phyloP scores from a whole-genome alignment of 1,284 basidiomycete genomes.

The Cryptococcus sp. region DNA sequence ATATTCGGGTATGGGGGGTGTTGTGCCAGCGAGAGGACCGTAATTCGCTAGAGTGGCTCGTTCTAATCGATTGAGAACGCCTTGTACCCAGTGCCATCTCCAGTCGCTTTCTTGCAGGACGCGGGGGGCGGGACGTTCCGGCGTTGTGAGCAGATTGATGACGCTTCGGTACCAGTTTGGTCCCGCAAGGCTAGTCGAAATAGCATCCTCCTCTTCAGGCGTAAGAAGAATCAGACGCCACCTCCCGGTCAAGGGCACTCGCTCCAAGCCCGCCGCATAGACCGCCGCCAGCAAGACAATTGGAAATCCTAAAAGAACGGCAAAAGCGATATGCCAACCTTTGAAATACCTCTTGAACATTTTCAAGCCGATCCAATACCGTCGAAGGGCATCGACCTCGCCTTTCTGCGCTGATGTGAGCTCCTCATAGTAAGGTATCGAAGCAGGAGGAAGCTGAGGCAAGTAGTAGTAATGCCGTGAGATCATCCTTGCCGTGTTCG shows the following conservation, averaged over 20 bases:
- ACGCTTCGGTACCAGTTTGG: slow-evolving; percentile 82
- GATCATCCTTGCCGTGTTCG: slow-evolving; percentile 9
- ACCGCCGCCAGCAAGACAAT: slow-evolving; percentile 69
- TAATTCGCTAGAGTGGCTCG: slow-evolving; percentile 55
- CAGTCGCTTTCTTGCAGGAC: slow-evolving; percentile 73
- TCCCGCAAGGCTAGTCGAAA: slow-evolving; percentile 73
- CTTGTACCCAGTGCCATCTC: slow-evolving; percentile 78
- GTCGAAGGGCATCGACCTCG: slow-evolving; percentile 57
- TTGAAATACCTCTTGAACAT: slow-evolving; percentile 59
- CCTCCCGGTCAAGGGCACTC: slow-evolving; percentile 79
- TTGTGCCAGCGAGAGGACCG: slow-evolving; percentile 3
- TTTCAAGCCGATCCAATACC: slow-evolving; percentile 38
- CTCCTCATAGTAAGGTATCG: slow-evolving; percentile 33
- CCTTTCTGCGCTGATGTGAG: slow-evolving; percentile 53
- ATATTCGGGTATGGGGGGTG: slow-evolving; percentile 1
- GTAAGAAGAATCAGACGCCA: slow-evolving; percentile 84
- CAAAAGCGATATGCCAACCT: slow-evolving; percentile 59
- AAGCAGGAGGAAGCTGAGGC: slow-evolving; percentile 37
- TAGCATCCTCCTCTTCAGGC: slow-evolving; percentile 84
- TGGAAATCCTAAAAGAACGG: slow-evolving; percentile 67
- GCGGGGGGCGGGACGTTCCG: slow-evolving; percentile 61
- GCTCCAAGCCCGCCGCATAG: slow-evolving; percentile 73
- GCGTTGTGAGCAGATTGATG: slow-evolving; percentile 68
- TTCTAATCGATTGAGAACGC: slow-evolving; percentile 73
- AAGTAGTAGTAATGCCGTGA: slow-evolving; percentile 28